Percentiles rank a stretch among this genome's conserved stretches.
Evolutionary conservation across 2,329 filamentous ascomycete genomes (phyloP).

Genomic region (Ophiostoma tasmaniense): DNA sequence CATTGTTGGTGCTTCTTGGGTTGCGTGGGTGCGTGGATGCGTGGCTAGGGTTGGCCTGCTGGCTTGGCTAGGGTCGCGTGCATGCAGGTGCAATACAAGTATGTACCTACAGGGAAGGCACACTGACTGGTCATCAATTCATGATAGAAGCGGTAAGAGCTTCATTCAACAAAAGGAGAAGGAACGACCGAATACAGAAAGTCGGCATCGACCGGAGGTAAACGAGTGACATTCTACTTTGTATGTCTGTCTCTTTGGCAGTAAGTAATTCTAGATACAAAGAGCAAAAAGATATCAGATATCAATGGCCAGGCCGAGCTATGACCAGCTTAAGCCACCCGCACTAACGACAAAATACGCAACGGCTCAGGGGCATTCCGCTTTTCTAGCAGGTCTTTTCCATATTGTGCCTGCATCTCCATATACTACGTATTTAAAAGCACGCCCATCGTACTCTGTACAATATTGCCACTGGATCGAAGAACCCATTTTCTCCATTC

Average conservation of each 20-base stretch:
- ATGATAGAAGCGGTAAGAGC: not conserved
- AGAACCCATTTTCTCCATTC: not conserved
- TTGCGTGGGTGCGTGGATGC: not conserved
- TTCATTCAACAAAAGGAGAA: not conserved
- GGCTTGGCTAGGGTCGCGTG: not conserved
- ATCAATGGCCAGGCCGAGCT: not conserved
- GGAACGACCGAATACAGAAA: not conserved
- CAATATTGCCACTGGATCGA: not conserved
- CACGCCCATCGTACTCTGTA: not conserved
- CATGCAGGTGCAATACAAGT: not conserved
- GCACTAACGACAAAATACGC: not conserved
- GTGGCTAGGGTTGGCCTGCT: not conserved
- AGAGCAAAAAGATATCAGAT: not conserved
- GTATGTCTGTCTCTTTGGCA: too few species aligned
- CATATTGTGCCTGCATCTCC: not conserved
- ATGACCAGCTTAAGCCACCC: not conserved
- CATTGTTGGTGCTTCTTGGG: slow-evolving; percentile 5
- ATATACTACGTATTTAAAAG: not conserved
- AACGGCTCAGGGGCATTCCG: slow-evolving; percentile 5
- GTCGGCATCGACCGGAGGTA: not conserved
- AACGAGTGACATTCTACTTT: not conserved
- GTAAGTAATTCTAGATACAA: too few species aligned
- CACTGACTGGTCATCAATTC: not conserved
- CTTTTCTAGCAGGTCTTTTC: not conserved
- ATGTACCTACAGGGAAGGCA: not conserved